A percentile compares a stretch with the other conserved stretches of the same genome.
Conservation (phyloP, 2,329 filamentous ascomycete genomes). For the Trichoderma brevicompactum region DNA sequence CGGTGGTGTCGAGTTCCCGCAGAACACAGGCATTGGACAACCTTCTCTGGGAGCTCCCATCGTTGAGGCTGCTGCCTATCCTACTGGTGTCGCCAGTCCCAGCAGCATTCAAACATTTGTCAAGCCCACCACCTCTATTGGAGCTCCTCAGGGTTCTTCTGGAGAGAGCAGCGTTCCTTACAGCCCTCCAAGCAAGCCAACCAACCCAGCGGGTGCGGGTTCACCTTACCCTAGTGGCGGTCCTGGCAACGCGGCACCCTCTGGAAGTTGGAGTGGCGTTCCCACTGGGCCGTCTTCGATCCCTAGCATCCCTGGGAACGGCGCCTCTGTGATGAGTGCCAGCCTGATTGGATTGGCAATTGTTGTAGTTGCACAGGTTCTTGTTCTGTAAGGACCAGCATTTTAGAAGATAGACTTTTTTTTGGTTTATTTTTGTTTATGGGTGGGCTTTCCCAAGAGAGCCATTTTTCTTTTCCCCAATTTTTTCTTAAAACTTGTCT, state of each 20-base stretch:
- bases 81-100: conserved; percentile 14
- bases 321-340: conserved; percentile 45
- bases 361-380: conserved; percentile 37
- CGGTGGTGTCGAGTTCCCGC: conserved; percentile 11
- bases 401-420: neutral
- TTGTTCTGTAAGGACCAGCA: conserved; percentile 36
- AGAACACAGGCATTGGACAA: conserved; percentile 27
- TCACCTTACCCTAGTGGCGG: conserved; percentile 27
- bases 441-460: conserved; percentile 1
- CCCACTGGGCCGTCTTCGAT: conserved; percentile 27
- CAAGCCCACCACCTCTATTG: conserved; percentile 31
- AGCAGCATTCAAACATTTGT: conserved; percentile 31
- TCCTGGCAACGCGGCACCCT: conserved; percentile 33
- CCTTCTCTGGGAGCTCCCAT: conserved; percentile 20
- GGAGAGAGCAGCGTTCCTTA: conserved; percentile 37
- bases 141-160: conserved; percentile 33
- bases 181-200: conserved; percentile 32
- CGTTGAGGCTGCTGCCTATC: conserved; percentile 16
- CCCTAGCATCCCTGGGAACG: conserved; percentile 49
- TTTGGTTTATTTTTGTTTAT: conserved; percentile 9
- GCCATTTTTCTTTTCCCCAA: neutral
- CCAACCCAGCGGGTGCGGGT: conserved; percentile 5
- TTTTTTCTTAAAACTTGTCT: neutral
- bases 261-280: conserved; percentile 28
- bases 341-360: conserved; percentile 38